Conservation (phyloP, 768 basidiomycete species). For the Boletus fagicola region DNA sequence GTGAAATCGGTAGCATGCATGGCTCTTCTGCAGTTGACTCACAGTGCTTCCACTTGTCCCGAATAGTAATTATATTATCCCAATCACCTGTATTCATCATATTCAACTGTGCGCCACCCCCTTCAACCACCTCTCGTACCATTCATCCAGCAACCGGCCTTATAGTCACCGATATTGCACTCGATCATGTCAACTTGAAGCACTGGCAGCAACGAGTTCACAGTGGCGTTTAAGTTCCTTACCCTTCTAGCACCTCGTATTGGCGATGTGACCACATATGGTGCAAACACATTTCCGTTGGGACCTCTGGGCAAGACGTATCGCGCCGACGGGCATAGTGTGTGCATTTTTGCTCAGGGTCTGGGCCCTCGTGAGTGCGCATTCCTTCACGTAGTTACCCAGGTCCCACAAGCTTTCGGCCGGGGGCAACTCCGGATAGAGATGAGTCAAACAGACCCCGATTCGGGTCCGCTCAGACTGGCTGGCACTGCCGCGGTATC, state of each 20-base stretch:
- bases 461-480: not conserved
- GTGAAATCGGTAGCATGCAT: no score
- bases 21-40: no score
- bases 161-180: not conserved
- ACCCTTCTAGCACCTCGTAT: not conserved
- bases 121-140: no score
- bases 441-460: not conserved
- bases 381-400: not conserved
- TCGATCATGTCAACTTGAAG: not conserved
- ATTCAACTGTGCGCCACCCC: not conserved
- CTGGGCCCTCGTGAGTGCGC: not conserved
- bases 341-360: not conserved
- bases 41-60: no score
- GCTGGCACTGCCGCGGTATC: not conserved
- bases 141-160: not conserved
- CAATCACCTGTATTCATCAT: not conserved
- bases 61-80: not conserved
- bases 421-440: not conserved
- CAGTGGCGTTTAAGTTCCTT: not conserved
- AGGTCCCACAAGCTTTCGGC: not conserved
- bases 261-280: not conserved
- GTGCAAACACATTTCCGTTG: not conserved
- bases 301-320: not conserved
- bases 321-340: not conserved
- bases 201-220: no score